Base-by-base conservation (phyloP, 257 asterid species). In the Ballota nigra region DNA sequence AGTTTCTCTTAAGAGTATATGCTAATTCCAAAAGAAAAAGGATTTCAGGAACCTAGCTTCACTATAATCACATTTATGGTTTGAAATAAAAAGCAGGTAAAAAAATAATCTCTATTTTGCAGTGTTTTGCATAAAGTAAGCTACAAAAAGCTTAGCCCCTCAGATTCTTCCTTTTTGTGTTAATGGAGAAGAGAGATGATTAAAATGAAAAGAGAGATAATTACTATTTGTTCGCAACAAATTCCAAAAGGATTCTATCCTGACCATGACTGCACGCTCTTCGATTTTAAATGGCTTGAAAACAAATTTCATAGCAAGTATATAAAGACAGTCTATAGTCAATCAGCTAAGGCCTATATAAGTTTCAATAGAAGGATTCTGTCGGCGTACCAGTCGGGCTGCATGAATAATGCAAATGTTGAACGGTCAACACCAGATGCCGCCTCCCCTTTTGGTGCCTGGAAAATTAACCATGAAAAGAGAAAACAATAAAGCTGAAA, bases 361-460 rank as follows among this genome's bases (percentile, higher is more conserved):
- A 55, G 66, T 41, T 23, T 47, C 66, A 36, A 64, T 53, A 59
- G 40, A 74, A 31, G 67, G 61, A 77, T 56, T 52, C 55, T 47
- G 62, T 33, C 40, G 9, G 63, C 78, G 26, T 89, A 92, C 98
- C 98, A 92, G 79, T 90, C 86, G 70, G 98, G 98, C 85, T 92
- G 98, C 97, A 92, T 90, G 72, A 92, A 92, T 63, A 92, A 79
- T 15, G 98, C 97, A 84, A 90, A 90, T 53, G 97, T 90, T 29
- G 97, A 85, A 52, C 98, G 98, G 57, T 90, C 98, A 73, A 86
- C 83, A 31, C 86, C 92, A 79, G 75, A 73, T 74, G 96, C 87
- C 16, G 75, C 82, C 73, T 85, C 89, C 71, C 89, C 89, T 67
- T 69, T 78, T 66, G 98, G 97, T 66, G 97, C 98, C 98, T 92